phyloP scores from a whole-genome alignment of 805 yeast genomes.

The Kazachstania taianensis region DNA sequence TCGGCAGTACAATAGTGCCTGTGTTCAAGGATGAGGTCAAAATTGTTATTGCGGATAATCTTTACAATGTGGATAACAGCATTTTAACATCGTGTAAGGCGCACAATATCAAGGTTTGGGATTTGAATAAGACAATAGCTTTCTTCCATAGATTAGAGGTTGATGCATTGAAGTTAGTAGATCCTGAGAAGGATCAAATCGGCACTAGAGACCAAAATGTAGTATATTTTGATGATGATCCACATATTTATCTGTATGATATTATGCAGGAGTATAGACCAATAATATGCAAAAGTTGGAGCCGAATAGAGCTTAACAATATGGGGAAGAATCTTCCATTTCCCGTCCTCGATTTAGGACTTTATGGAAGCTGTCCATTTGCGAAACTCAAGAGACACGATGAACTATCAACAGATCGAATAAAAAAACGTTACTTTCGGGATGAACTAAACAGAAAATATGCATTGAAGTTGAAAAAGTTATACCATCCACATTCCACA shows the following conservation, averaged over 20 bases:
- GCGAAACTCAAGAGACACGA: constrained; percentile 36
- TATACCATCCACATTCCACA: constrained; percentile 23
- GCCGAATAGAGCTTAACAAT: constrained; percentile 18
- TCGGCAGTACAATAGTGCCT: constrained; percentile 47
- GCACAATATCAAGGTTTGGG: constrained; percentile 64
- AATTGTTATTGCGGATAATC: constrained; percentile 49
- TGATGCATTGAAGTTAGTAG: constrained; percentile 13
- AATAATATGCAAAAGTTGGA: constrained; percentile 72
- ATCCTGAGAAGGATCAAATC: neutral
- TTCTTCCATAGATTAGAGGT: constrained; percentile 57
- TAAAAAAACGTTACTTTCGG: constrained; percentile 24
- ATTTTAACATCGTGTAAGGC: neutral
- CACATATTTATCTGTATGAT: constrained; percentile 70
- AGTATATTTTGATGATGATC: constrained; percentile 5
- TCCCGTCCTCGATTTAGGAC: constrained; percentile 20
- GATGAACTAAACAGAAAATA: constrained; percentile 25
- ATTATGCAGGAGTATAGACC: constrained; percentile 66
- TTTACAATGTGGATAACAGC: neutral
- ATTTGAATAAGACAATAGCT: constrained; percentile 67
- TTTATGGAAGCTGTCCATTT: constrained; percentile 68
- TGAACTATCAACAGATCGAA: constrained; percentile 13
- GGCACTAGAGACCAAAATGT: neutral
- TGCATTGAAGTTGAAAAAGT: constrained; percentile 22
- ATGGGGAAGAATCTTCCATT: constrained; percentile 28
- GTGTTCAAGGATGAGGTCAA: constrained; percentile 55